phyloP scores from a whole-genome alignment of 108 stramenopile species.

The Phaeodactylum tricornutum region DNA sequence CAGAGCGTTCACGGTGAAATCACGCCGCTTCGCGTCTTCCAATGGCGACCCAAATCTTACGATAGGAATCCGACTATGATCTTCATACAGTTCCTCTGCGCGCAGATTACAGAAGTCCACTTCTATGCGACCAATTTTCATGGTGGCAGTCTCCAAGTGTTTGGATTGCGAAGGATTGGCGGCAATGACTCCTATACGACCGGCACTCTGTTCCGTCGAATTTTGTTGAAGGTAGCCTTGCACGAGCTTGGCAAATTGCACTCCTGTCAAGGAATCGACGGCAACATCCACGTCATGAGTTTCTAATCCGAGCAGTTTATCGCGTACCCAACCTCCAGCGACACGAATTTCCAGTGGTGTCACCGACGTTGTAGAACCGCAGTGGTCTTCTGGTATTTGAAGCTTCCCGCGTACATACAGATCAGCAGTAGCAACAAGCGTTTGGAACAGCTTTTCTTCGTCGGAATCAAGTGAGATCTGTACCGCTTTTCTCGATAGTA shows the following conservation, averaged over 20 bases:
- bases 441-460: too few relatives aligned
- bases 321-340: constrained; percentile 85
- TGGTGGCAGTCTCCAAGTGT: constrained; percentile 97
- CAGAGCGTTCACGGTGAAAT: constrained; percentile 92
- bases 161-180: constrained; percentile 97
- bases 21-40: constrained; percentile 88
- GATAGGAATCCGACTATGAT: constrained; percentile 83
- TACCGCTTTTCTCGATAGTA: too few relatives aligned
- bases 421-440: too few relatives aligned
- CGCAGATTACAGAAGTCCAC: constrained; percentile 93
- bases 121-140: constrained; percentile 66
- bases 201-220: constrained; percentile 1
- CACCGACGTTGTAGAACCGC: too few relatives aligned
- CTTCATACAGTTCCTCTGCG: constrained; percentile 69
- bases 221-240: constrained; percentile 48
- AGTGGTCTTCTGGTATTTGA: too few relatives aligned
- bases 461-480: too few relatives aligned
- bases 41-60: constrained; percentile 74
- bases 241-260: constrained; percentile 82
- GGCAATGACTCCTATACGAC: constrained; percentile 71
- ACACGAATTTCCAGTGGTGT: too few relatives aligned
- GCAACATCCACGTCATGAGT: constrained; percentile 90
- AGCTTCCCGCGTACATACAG: too few relatives aligned
- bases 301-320: constrained; percentile 76
- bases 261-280: constrained; percentile 86